These are phyloP conservation scores for Pythium dissotocum DNA, from an alignment of 352 stramenopile species.

Conservation along the genomic window DNA sequence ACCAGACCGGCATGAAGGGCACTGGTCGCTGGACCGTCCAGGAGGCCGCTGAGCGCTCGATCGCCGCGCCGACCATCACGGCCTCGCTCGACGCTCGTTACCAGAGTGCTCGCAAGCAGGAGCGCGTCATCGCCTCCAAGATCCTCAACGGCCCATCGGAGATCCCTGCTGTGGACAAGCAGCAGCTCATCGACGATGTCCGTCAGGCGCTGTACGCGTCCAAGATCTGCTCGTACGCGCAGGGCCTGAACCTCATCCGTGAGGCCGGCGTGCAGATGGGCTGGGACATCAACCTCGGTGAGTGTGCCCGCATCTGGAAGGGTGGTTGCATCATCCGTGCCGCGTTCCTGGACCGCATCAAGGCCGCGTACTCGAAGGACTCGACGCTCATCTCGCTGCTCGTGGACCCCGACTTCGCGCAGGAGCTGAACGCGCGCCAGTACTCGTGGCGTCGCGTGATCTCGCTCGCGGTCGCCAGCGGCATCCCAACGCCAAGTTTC, in stretches of 20 bases:
- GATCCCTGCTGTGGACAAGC: slow-evolving; percentile 91
- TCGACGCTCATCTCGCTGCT: slow-evolving; percentile 94
- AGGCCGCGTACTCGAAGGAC: slow-evolving; percentile 92
- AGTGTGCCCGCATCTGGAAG: slow-evolving; percentile 99
- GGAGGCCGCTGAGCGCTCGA: slow-evolving; percentile 94
- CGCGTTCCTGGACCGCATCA: slow-evolving; percentile 97
- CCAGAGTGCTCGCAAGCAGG: slow-evolving; percentile 95
- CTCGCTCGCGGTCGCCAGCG: slow-evolving; percentile 93
- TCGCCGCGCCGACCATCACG: slow-evolving; percentile 97
- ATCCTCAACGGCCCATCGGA: slow-evolving; percentile 93
- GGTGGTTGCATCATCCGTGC: slow-evolving; percentile 99
- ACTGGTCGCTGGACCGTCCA: slow-evolving; percentile 97
- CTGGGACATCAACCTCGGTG: slow-evolving; percentile 96
- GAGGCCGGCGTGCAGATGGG: slow-evolving; percentile 93
- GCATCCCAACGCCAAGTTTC: slow-evolving; percentile 92
- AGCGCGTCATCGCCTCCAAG: slow-evolving; percentile 92
- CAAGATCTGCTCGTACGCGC: slow-evolving; percentile 99
- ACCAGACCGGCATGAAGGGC: slow-evolving; percentile 99
- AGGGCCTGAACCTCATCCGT: slow-evolving; percentile 95
- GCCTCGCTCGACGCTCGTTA: slow-evolving; percentile 96
- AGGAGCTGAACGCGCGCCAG: slow-evolving; percentile 94
- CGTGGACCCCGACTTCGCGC: slow-evolving; percentile 96
- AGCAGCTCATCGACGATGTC: slow-evolving; percentile 97
- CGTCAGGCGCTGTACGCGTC: slow-evolving; percentile 96
- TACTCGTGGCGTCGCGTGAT: slow-evolving; percentile 97